Evolutionary conservation across 306 rosid species (phyloP).

Genomic region (Prunus mongolica): DNA sequence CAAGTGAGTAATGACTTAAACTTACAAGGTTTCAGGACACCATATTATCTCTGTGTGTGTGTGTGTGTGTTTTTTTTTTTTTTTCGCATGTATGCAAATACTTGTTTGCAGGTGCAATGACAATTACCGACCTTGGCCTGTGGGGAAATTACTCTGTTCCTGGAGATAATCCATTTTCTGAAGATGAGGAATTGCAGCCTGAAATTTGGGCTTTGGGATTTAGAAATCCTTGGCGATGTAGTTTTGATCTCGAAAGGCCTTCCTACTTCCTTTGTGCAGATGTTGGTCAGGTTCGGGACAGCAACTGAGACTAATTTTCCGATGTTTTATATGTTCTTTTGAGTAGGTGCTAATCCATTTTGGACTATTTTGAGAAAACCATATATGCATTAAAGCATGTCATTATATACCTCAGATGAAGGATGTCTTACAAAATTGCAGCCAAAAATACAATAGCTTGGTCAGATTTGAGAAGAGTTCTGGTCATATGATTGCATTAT

Average conservation of each 20-base stretch:
- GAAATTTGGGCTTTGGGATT: conserved; percentile 38
- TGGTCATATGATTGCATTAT: no score
- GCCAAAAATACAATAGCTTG: no score
- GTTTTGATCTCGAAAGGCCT: conserved; percentile 39
- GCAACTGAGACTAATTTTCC: not conserved
- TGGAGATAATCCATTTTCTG: conserved; percentile 31
- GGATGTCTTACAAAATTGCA: no score
- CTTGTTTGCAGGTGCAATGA: conserved; percentile 15
- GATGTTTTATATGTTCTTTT: not conserved
- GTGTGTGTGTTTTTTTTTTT: no score
- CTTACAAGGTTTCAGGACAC: not conserved
- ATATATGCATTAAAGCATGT: not conserved
- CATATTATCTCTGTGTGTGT: not conserved
- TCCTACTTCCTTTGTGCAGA: conserved; percentile 41
- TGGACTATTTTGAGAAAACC: no score
- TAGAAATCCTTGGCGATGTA: conserved; percentile 33
- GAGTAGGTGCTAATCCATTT: no score
- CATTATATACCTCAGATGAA: no score
- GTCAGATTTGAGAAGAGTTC: no score
- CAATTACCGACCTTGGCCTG: conserved; percentile 9
- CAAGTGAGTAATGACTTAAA: conserved; percentile 14
- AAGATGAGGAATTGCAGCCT: conserved; percentile 26
- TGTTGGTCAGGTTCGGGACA: conserved; percentile 32
- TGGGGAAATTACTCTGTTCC: conserved; percentile 40
- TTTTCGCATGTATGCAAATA: not conserved